phyloP scores from a whole-genome alignment of 108 stramenopile species.

The Mayamaea pseudoterrestris region DNA sequence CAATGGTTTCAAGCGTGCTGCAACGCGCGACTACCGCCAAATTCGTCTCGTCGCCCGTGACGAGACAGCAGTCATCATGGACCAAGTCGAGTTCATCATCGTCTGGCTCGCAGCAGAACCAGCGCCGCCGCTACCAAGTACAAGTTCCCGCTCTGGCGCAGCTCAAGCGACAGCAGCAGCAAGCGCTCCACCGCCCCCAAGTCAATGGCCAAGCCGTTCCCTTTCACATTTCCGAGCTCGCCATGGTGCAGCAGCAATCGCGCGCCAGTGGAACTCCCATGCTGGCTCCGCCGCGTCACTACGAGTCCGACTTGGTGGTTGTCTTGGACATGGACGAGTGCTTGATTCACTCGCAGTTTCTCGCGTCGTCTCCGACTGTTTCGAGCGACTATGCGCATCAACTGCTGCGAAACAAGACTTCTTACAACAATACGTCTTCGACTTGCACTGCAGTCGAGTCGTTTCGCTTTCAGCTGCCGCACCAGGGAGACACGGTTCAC shows the following conservation, averaged over 20 bases:
- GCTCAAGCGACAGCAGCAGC: too few species aligned
- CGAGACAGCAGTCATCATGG: too few species aligned
- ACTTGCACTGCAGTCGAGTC: slow-evolving; percentile 23
- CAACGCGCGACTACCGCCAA: too few species aligned
- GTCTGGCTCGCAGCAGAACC: too few species aligned
- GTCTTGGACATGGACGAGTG: slow-evolving; percentile 99
- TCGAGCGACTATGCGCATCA: slow-evolving; percentile 30
- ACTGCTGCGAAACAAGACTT: slow-evolving; percentile 33
- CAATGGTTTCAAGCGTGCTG: too few species aligned
- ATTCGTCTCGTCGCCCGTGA: too few species aligned
- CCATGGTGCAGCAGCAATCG: slow-evolving; percentile 1
- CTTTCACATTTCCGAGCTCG: slow-evolving; percentile 21
- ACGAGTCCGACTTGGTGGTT: slow-evolving; percentile 76
- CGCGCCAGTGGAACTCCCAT: neutral
- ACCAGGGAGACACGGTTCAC: slow-evolving; percentile 72
- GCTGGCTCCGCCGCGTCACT: slow-evolving; percentile 8
- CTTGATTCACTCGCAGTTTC: slow-evolving; percentile 93
- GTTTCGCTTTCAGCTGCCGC: slow-evolving; percentile 64
- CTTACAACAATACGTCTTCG: slow-evolving; percentile 11
- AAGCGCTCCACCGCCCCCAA: slow-evolving; percentile 21
- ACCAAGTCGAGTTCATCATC: too few species aligned
- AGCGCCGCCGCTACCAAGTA: too few species aligned
- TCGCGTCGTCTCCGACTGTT: slow-evolving; percentile 28
- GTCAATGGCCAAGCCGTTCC: slow-evolving; percentile 25
- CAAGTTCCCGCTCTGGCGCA: too few species aligned